phyloP scores from a whole-genome alignment of 2,329 filamentous ascomycete species.

The Colletotrichum tanaceti region DNA sequence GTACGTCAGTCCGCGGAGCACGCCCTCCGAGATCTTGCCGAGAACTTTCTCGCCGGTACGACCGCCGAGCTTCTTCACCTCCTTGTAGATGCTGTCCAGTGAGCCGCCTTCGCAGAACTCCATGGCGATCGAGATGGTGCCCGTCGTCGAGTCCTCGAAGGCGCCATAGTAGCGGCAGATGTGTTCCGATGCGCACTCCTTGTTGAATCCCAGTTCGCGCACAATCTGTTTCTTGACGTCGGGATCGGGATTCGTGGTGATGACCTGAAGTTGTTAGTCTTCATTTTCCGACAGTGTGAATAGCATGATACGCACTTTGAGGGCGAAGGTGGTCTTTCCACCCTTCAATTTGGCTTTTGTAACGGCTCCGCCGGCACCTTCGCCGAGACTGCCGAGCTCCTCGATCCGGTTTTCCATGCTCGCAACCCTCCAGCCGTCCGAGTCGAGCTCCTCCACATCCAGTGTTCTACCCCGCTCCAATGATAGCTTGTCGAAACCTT shows the following conservation, averaged over 20 bases:
- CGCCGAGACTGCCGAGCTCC: constrained; percentile 89
- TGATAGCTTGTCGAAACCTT: constrained; percentile 83
- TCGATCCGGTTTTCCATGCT: constrained; percentile 88
- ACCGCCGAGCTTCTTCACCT: constrained; percentile 94
- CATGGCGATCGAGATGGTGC: constrained; percentile 98
- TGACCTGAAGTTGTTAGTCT: constrained; percentile 71
- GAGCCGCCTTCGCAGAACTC: constrained; percentile 98
- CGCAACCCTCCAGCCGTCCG: constrained; percentile 94
- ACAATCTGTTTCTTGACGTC: constrained; percentile 99
- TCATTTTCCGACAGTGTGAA: constrained; percentile 12
- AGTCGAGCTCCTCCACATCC: constrained; percentile 94
- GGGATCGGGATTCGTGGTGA: constrained; percentile 97
- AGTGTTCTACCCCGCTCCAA: constrained; percentile 84
- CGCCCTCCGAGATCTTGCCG: constrained; percentile 95
- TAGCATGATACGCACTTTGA: constrained; percentile 76
- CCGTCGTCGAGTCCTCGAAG: constrained; percentile 94
- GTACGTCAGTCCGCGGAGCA: constrained; percentile 93
- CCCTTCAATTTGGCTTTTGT: constrained; percentile 90
- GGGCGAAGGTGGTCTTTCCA: constrained; percentile 92
- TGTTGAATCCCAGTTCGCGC: constrained; percentile 96
- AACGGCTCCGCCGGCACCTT: constrained; percentile 95
- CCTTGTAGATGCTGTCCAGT: constrained; percentile 95
- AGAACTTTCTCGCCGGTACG: constrained; percentile 97
- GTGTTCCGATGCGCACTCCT: constrained; percentile 93
- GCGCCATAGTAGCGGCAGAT: constrained; percentile 98